These are phyloP conservation scores for Alternaria triticina DNA, from an alignment of 2,329 filamentous ascomycete species.

Conservation along the genomic window DNA sequence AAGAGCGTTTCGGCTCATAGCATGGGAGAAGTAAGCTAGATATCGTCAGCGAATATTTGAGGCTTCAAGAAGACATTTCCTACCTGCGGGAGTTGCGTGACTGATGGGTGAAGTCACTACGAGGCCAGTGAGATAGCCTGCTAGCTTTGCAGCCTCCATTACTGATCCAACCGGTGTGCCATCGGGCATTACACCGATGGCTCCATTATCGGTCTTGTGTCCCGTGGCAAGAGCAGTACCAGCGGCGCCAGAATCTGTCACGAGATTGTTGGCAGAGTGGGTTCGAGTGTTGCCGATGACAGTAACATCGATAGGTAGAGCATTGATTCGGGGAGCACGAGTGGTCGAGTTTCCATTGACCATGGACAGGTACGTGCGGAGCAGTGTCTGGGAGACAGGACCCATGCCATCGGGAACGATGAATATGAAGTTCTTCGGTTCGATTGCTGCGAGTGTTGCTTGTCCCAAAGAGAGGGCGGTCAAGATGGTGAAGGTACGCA, in stretches of 20 bases:
- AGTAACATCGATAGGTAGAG: slow-evolving; percentile 24
- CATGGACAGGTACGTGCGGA: slow-evolving; percentile 28
- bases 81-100: slow-evolving; percentile 21
- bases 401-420: slow-evolving; percentile 36
- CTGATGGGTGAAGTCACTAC: slow-evolving; percentile 53
- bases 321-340: slow-evolving; percentile 22
- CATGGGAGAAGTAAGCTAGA: slow-evolving; percentile 42
- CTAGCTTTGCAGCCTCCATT: slow-evolving; percentile 50
- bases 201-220: slow-evolving; percentile 49
- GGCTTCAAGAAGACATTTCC: not conserved
- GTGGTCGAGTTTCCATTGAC: slow-evolving; percentile 23
- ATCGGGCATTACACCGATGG: slow-evolving; percentile 44
- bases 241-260: slow-evolving; percentile 52
- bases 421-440: slow-evolving; percentile 29
- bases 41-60: not conserved
- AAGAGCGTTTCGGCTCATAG: slow-evolving; percentile 43
- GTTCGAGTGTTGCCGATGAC: slow-evolving; percentile 33
- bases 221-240: slow-evolving; percentile 52
- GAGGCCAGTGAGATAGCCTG: slow-evolving; percentile 52
- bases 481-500: not conserved
- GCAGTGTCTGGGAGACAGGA: slow-evolving; percentile 30
- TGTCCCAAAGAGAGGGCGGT: not conserved
- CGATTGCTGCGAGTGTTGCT: not conserved
- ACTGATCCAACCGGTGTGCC: slow-evolving; percentile 48
- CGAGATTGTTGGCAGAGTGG: slow-evolving; percentile 40